These are phyloP conservation scores for Potentilla sterilis DNA, from an alignment of 306 rosid genomes.

Conservation along the genomic window DNA sequence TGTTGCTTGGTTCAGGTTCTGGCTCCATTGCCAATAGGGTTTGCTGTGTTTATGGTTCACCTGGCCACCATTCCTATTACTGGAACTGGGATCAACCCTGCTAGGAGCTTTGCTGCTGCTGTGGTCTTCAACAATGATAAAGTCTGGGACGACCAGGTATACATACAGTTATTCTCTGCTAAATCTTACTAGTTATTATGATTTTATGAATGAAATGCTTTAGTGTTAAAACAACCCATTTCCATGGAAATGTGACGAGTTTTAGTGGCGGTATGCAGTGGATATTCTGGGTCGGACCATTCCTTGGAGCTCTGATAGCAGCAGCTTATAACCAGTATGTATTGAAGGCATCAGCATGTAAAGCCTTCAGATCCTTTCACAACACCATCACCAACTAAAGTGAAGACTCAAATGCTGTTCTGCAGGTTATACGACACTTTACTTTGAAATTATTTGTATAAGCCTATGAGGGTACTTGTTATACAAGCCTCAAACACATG, in stretches of 20 bases:
- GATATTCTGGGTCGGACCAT: conserved; percentile 31
- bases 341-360: background rate
- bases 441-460: background rate
- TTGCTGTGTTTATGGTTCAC: conserved; percentile 27
- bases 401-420: background rate
- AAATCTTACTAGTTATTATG: background rate
- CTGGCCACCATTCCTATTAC: conserved; percentile 25
- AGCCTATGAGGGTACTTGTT: background rate
- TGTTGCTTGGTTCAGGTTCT: background rate
- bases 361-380: conserved; percentile 8
- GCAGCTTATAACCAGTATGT: conserved; percentile 14
- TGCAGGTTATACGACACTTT: background rate
- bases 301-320: conserved; percentile 19
- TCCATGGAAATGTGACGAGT: background rate
- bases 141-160: conserved; percentile 18
- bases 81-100: conserved; percentile 27
- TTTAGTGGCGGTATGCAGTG: conserved; percentile 2
- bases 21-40: conserved; percentile 21
- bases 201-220: background rate
- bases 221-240: background rate
- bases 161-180: background rate
- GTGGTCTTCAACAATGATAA: conserved; percentile 17
- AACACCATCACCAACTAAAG: conserved; percentile 12
- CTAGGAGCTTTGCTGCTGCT: conserved; percentile 25
- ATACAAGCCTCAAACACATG: background rate